Conservation (phyloP, 2,329 filamentous ascomycete species). For the Fusarium continuum region DNA sequence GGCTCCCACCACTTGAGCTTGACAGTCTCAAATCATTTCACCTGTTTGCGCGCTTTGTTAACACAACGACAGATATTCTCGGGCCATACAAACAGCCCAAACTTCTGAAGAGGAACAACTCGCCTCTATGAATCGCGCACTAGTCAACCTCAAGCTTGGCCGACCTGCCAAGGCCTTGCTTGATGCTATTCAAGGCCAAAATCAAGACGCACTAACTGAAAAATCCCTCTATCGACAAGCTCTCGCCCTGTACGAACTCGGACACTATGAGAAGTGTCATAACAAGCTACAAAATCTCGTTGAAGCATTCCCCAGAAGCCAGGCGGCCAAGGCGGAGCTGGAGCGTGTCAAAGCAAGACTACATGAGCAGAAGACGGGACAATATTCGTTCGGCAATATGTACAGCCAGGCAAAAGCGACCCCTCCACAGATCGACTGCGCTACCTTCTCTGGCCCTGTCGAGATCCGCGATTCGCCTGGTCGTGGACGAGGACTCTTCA, state of each 20-base stretch:
- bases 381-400: slow-evolving; percentile 52
- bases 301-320: slow-evolving; percentile 49
- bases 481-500: slow-evolving; percentile 62
- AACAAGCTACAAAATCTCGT: slow-evolving; percentile 47
- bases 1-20: too few relatives aligned
- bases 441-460: slow-evolving; percentile 56
- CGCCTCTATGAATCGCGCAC: slow-evolving; percentile 50
- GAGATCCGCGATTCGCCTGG: slow-evolving; percentile 51
- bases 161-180: slow-evolving; percentile 45
- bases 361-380: slow-evolving; percentile 51
- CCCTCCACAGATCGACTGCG: slow-evolving; percentile 57
- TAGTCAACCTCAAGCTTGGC: slow-evolving; percentile 45
- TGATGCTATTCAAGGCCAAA: slow-evolving; percentile 38
- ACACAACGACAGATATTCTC: slow-evolving; percentile 1
- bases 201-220: slow-evolving; percentile 44
- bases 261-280: slow-evolving; percentile 50
- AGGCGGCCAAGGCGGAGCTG: slow-evolving; percentile 43
- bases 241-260: slow-evolving; percentile 55
- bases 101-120: slow-evolving; percentile 46
- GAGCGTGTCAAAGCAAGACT: slow-evolving; percentile 46
- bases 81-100: not conserved
- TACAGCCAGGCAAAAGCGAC: slow-evolving; percentile 48
- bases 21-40: too few relatives aligned
- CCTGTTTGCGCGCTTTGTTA: not conserved
- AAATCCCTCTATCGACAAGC: slow-evolving; percentile 57